Evolutionary conservation across 2,329 filamentous ascomycete species (phyloP), one percentile per base, ranked within the genome.

Genomic region (Blastomyces silverae): DNA sequence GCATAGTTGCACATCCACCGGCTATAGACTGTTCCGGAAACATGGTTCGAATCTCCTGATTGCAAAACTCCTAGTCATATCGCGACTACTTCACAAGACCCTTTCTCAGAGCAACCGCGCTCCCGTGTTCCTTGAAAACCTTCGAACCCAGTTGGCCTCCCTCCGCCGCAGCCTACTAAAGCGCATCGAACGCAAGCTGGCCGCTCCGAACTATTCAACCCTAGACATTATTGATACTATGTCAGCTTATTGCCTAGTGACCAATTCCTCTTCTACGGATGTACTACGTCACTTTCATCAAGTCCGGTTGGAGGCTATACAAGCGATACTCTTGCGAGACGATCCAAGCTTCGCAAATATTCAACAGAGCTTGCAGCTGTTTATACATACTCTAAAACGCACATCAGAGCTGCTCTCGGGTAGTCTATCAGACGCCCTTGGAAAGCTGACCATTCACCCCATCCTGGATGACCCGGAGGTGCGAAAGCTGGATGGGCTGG

Each of bases 171-270:
- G 85, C 69, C 80, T 91, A 4, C 75, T 95, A 63, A 83, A 84
- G 68, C 85, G 83, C 59, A 83, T 87, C 34, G 86, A 92, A 68
- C 80, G 80, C 65, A 79, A 78, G 4, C 75, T 82, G 75, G 82
- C 71, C 67, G 79, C 72, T 67, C 75, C 66, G 69, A 82, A 69
- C 71, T 81, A 65, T 71, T 81, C 66, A 28, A 73, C 75, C 46
- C 77, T 79, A 3, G 76, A 74, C 42, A 82, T 94, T 20, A 79
- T 93, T 15, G 88, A 91, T 70, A 87, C 88, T 0, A 81, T 97
- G 69, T 89, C 87, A 64, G 92, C 92, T 0, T 92, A 92, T 74
- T 92, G 91, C 67, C 81, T 97, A 61, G 86, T 87, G 1, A 92
- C 89, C 2, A 95, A 86, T 71, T 91, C 89, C 0, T 89, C 91